Conservation (phyloP, 495 filamentous ascomycete genomes). For the Annulohypoxylon bovei region DNA sequence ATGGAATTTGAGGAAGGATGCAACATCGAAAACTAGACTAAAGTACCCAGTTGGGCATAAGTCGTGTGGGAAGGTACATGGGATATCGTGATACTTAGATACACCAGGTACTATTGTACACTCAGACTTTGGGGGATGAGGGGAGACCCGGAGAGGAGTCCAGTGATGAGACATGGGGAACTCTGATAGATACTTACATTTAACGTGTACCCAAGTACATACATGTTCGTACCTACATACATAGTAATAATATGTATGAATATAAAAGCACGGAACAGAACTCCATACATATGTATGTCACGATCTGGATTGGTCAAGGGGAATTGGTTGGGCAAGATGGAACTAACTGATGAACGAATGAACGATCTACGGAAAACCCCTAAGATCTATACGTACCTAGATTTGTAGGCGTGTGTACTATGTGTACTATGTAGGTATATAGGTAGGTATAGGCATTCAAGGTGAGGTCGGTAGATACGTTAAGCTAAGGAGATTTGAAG, state of each 20-base stretch:
- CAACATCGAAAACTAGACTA: constrained; percentile 8
- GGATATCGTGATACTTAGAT: neutral
- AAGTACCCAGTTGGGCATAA: constrained; percentile 31
- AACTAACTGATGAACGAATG: neutral
- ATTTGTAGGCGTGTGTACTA: constrained; percentile 5
- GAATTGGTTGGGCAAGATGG: neutral
- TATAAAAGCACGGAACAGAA: constrained; percentile 19
- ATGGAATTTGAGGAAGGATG: constrained; percentile 19
- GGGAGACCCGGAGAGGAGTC: constrained; percentile 19
- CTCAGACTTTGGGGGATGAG: neutral
- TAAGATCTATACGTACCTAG: neutral
- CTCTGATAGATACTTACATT: too few relatives aligned
- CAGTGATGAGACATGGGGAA: constrained; percentile 15
- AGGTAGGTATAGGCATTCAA: neutral
- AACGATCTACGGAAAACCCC: neutral
- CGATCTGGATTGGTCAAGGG: constrained; percentile 15
- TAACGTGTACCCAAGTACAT: neutral
- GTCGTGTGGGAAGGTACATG: constrained; percentile 15
- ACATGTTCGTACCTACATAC: neutral
- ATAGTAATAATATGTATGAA: constrained; percentile 3
- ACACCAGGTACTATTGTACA: constrained; percentile 4
- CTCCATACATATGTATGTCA: constrained; percentile 18
- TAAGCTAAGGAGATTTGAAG: neutral
- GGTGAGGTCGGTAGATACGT: constrained; percentile 18
- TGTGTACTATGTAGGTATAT: neutral